Conservation (phyloP, 1,284 basidiomycete species). For the Uromyces viciae-fabae region DNA sequence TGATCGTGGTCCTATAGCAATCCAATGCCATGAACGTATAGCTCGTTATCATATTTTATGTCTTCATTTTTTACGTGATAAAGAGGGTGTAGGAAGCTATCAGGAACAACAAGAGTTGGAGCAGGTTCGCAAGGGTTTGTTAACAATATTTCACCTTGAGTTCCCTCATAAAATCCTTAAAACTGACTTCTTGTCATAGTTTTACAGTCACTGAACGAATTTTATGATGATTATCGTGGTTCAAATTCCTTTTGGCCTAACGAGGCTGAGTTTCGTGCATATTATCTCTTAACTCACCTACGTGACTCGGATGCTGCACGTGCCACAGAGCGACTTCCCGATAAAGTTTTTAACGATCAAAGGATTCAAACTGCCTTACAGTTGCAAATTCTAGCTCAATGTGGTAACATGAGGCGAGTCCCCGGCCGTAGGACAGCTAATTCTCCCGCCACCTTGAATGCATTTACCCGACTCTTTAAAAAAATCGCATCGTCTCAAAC, state of each 20-base stretch:
- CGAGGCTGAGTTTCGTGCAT: constrained; percentile 92
- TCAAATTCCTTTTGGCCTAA: constrained; percentile 52
- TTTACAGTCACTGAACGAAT: constrained; percentile 83
- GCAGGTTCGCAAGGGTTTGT: constrained; percentile 80
- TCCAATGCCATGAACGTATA: constrained; percentile 87
- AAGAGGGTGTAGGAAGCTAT: constrained; percentile 61
- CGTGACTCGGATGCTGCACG: constrained; percentile 75
- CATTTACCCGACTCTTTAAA: constrained; percentile 63
- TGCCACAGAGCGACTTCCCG: constrained; percentile 68
- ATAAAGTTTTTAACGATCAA: constrained; percentile 67
- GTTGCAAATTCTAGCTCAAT: constrained; percentile 75
- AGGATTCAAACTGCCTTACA: constrained; percentile 75
- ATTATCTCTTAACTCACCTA: constrained; percentile 86
- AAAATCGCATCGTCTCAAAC: constrained; percentile 55
- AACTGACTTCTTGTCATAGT: constrained; percentile 60
- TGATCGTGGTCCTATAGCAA: constrained; percentile 69
- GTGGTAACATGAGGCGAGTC: constrained; percentile 61
- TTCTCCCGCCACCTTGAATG: constrained; percentile 60
- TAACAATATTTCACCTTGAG: background rate
- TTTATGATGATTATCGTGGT: constrained; percentile 73
- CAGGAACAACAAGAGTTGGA: constrained; percentile 71
- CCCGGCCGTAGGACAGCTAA: constrained; percentile 57
- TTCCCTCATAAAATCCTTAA: background rate
- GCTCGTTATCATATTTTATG: constrained; percentile 88
- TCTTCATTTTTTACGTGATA: constrained; percentile 65